phyloP scores from a whole-genome alignment of 2,329 filamentous ascomycete genomes.

The Bipolaris cookei region DNA sequence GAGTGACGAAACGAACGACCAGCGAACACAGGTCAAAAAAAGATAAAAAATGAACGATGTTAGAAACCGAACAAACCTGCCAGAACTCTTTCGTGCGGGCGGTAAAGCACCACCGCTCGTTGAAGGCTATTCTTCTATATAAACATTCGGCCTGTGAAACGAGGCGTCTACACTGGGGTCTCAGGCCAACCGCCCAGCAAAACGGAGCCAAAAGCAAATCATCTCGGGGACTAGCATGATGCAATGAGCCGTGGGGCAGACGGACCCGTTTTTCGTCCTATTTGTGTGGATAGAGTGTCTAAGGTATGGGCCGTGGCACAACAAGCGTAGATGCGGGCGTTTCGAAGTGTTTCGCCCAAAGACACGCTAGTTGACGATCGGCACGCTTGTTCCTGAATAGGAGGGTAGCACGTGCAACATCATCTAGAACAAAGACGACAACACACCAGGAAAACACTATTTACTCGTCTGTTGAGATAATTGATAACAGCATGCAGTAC shows the following conservation, averaged over 20 bases:
- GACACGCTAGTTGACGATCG: conserved; percentile 28
- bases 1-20: conserved; percentile 44
- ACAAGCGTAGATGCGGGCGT: conserved; percentile 33
- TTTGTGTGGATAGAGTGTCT: conserved; percentile 19
- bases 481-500: background rate
- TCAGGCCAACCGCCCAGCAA: conserved; percentile 19
- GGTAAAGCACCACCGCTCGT: conserved; percentile 16
- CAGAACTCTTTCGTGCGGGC: conserved; percentile 29
- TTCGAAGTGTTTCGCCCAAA: conserved; percentile 36
- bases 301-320: conserved; percentile 20
- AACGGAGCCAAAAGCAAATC: conserved; percentile 19
- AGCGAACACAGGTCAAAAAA: conserved; percentile 32
- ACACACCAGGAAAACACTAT: background rate
- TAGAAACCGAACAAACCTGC: conserved; percentile 24
- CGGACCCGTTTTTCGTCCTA: conserved; percentile 16
- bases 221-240: conserved; percentile 24
- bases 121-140: conserved; percentile 26
- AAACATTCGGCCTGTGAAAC: conserved; percentile 29
- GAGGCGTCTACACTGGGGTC: conserved; percentile 27
- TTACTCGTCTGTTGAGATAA: background rate
- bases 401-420: background rate
- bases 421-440: background rate
- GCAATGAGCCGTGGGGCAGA: conserved; percentile 23
- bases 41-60: conserved; percentile 29
- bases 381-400: conserved; percentile 15